Evolutionary conservation across 768 basidiomycete species (phyloP).

Genomic region (Lactarius pseudohatsudake): DNA sequence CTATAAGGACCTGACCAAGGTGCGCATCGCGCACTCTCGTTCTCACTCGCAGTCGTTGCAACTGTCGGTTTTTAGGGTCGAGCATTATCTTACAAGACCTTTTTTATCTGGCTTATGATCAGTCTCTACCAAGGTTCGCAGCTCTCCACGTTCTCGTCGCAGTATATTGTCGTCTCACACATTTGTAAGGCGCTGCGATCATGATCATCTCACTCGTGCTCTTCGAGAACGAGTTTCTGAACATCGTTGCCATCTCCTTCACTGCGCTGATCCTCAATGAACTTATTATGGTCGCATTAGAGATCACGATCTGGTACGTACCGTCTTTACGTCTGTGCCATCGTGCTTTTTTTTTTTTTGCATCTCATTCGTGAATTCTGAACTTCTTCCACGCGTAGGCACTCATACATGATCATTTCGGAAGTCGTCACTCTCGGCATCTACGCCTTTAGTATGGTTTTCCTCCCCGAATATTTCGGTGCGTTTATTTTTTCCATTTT

Average conservation of each 20-base stretch:
- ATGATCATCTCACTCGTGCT: constrained; percentile 97
- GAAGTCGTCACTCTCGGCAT: constrained; percentile 86
- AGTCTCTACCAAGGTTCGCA: constrained; percentile 89
- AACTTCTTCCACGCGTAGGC: constrained; percentile 50
- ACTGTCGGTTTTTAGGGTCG: constrained; percentile 63
- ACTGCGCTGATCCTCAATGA: constrained; percentile 95
- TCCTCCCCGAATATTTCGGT: constrained; percentile 98
- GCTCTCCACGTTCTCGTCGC: neutral
- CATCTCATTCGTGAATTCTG: constrained; percentile 3
- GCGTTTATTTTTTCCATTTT: constrained; percentile 31
- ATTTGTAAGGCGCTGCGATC: constrained; percentile 78
- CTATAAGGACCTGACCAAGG: constrained; percentile 98
- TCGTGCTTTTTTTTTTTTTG: neutral
- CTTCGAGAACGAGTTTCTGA: constrained; percentile 96
- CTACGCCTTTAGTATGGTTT: constrained; percentile 88
- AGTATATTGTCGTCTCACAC: constrained; percentile 25
- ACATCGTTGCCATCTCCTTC: constrained; percentile 98
- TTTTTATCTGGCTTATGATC: constrained; percentile 97
- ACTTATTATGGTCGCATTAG: constrained; percentile 97
- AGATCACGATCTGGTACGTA: constrained; percentile 90
- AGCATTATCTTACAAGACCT: constrained; percentile 93
- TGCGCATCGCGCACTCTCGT: constrained; percentile 31
- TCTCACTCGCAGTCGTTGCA: neutral
- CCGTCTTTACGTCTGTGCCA: neutral
- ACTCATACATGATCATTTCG: constrained; percentile 91